Evolutionary conservation across 2,329 filamentous ascomycete genomes (phyloP).

Genomic region (Madurella fahalii): DNA sequence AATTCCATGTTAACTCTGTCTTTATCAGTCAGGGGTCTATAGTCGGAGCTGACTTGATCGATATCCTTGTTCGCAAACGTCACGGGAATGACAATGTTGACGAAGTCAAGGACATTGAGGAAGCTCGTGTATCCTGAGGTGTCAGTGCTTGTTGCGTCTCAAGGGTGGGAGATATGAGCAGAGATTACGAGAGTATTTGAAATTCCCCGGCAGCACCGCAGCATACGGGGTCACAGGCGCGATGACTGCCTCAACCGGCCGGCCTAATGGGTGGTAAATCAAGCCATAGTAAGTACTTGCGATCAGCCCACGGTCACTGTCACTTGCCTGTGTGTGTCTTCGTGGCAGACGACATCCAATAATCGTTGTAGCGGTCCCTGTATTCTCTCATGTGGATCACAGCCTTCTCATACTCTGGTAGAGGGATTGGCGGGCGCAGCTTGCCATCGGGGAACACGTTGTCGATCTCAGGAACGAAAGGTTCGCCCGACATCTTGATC

Average conservation of each 20-base stretch:
- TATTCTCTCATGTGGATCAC: constrained; percentile 13
- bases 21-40: constrained; percentile 36
- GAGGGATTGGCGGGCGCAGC: constrained; percentile 1
- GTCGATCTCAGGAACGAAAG: constrained; percentile 9
- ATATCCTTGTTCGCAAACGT: constrained; percentile 48
- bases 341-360: constrained; percentile 11
- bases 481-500: constrained; percentile 10
- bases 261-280: not conserved
- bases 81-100: constrained; percentile 50
- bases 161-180: constrained; percentile 17
- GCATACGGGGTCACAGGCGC: constrained; percentile 6
- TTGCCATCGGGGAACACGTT: constrained; percentile 2
- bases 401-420: constrained; percentile 6
- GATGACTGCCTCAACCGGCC: constrained; percentile 9
- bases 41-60: constrained; percentile 39
- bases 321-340: not conserved
- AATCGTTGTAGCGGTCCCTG: constrained; percentile 9
- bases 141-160: not conserved
- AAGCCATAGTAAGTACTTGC: not conserved
- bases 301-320: not conserved
- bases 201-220: constrained; percentile 1
- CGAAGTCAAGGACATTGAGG: constrained; percentile 54
- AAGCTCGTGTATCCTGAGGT: constrained; percentile 7
- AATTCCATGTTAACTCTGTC: constrained; percentile 42
- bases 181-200: not conserved